Conservation (phyloP, 768 basidiomycete genomes). For the Phaffia tasmanica region DNA sequence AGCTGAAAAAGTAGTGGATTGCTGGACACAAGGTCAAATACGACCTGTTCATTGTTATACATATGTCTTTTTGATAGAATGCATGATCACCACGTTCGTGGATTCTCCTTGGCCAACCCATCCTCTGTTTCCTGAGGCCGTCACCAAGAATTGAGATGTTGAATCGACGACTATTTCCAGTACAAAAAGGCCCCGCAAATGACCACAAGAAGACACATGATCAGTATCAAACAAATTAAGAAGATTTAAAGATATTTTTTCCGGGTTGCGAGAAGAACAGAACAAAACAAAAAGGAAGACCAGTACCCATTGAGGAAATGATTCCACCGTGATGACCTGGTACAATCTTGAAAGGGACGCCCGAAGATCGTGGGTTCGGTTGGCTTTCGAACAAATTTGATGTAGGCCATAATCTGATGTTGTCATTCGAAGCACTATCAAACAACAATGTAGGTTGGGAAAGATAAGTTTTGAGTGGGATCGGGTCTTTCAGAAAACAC, state of each 20-base stretch:
- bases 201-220: no score
- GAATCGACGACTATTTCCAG: slow-evolving; percentile 63
- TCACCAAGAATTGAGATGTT: slow-evolving; percentile 70
- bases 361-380: slow-evolving; percentile 39
- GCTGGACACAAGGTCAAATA: no score
- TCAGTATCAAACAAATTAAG: no score
- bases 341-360: slow-evolving; percentile 84
- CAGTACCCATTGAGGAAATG: slow-evolving; percentile 73
- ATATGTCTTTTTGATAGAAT: slow-evolving; percentile 58
- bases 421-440: slow-evolving; percentile 78
- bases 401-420: slow-evolving; percentile 86
- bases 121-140: slow-evolving; percentile 84
- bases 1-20: no score
- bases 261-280: background rate
- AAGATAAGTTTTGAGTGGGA: background rate
- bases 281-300: slow-evolving; percentile 38
- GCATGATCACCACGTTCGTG: slow-evolving; percentile 78
- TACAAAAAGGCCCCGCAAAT: slow-evolving; percentile 1
- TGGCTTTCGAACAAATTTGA: slow-evolving; percentile 63
- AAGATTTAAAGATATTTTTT: background rate
- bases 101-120: slow-evolving; percentile 70
- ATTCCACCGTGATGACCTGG: slow-evolving; percentile 92
- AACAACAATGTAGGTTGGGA: background rate
- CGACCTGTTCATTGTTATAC: background rate
- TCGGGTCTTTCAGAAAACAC: background rate